Base-by-base conservation (phyloP, 805 yeast species). In the Ogataea paraovalis region DNA sequence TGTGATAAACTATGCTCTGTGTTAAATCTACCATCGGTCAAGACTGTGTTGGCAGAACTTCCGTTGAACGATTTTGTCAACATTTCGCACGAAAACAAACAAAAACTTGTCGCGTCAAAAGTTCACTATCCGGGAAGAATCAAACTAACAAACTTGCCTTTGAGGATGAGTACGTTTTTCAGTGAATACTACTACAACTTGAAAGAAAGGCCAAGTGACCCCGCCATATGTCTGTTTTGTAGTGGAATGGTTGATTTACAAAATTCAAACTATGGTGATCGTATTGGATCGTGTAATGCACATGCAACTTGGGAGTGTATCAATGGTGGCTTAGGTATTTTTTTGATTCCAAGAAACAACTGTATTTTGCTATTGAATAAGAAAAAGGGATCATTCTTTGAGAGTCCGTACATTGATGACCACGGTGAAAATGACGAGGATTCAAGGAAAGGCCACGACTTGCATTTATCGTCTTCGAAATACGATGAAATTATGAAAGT, bases 391-490 rank as follows among this genome's bases (percentile, higher is more conserved):
- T 80, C 96, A 0, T 92, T 92, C 62, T 74, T 79, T 50, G 82
- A 81, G 30, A 85, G 95, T 2, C 98, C 98, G 0, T 92, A 83
- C 60, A 67, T 87, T 32, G 96, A 91, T 62, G 74, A 75, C 32
- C 96, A 89, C 63, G 97, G 97, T 1, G 97, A 91, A 58, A 66
- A 82, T 14, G 89, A 91, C 43, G 84, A 82, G 39, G 91, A 84
- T 44, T 71, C 80, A 53, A 85, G 80, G 67, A 80, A 82, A 42
- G 84, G 83, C 0, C 79, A 89, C 44, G 87, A 95, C 0, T 78
- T 91, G 45, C 81, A 74, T 50, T 69, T 94, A 48, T 80, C 81
- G 64, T 65, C 68, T 38, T 67, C 68, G 3, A 73, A 87, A 45
- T 92, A 89, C 59, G 80, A 82, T 20, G 79, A 82, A 38, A 74